Percentiles rank a stretch among this genome's conserved stretches.
phyloP scores from a whole-genome alignment of 164 flowering plant genomes.

The Umbilicus rupestris region DNA sequence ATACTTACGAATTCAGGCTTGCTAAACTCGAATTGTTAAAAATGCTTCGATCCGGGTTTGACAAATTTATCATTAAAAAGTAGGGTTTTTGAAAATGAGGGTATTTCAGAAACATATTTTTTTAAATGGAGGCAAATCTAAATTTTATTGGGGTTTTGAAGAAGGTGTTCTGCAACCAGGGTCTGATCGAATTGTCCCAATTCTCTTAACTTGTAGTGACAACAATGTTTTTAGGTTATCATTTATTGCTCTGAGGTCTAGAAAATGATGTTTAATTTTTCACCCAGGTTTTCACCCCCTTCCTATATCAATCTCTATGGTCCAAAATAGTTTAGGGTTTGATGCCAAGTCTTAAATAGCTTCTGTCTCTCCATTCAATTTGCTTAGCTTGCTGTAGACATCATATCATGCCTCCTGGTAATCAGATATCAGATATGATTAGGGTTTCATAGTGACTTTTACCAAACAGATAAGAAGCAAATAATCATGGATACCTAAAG shows the following conservation, averaged over 20 bases:
- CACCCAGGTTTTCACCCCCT: not conserved
- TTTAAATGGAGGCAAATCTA: no score
- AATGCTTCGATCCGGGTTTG: no score
- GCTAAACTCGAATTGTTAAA: no score
- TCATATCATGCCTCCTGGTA: not conserved
- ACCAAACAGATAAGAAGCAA: not conserved
- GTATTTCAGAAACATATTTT: no score
- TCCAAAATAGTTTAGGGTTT: not conserved
- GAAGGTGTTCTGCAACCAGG: not conserved
- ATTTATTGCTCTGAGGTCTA: not conserved
- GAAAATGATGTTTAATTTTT: not conserved
- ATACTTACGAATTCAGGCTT: no score
- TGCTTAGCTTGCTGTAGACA: slow-evolving; percentile 2
- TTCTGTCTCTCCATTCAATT: not conserved
- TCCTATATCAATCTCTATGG: not conserved
- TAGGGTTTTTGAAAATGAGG: no score
- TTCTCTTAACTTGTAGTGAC: not conserved
- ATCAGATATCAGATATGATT: not conserved
- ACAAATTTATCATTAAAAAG: no score
- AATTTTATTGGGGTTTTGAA: no score
- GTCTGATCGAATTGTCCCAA: not conserved
- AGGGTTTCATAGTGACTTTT: not conserved
- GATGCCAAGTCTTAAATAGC: not conserved
- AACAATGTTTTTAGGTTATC: not conserved
- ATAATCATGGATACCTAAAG: not conserved